Evolutionary conservation across 805 yeast genomes (phyloP).

Genomic region (Zygosaccharomyces gambellarensis): DNA sequence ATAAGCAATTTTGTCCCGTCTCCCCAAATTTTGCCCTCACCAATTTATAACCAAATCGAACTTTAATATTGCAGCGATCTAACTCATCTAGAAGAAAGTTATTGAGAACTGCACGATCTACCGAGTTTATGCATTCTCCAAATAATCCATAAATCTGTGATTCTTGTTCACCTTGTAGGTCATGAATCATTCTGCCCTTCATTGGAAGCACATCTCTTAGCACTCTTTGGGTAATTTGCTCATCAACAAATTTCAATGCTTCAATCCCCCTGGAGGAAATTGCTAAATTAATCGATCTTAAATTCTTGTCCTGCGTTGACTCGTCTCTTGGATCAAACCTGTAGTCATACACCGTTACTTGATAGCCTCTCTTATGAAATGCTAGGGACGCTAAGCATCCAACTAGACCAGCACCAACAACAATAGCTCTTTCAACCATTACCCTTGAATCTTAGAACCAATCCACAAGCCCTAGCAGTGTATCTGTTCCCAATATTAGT

Average conservation of each 20-base stretch:
- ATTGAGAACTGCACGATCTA: slow-evolving; percentile 71
- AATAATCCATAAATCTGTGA: slow-evolving; percentile 73
- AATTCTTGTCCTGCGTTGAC: slow-evolving; percentile 35
- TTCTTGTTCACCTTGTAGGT: slow-evolving; percentile 53
- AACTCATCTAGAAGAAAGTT: slow-evolving; percentile 59
- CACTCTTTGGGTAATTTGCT: slow-evolving; percentile 50
- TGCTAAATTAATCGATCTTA: slow-evolving; percentile 79
- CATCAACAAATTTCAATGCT: slow-evolving; percentile 61
- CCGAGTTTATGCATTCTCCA: slow-evolving; percentile 82
- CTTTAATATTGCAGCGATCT: slow-evolving; percentile 42
- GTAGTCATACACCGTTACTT: slow-evolving; percentile 67
- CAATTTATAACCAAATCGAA: slow-evolving; percentile 56
- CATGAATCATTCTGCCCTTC: slow-evolving; percentile 89
- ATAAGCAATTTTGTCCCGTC: slow-evolving; percentile 22
- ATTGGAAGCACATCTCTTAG: slow-evolving; percentile 68
- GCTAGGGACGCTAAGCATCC: slow-evolving; percentile 85
- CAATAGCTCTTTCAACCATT: slow-evolving; percentile 40
- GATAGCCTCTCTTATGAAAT: slow-evolving; percentile 62
- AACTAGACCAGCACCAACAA: slow-evolving; percentile 88
- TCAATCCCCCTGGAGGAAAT: slow-evolving; percentile 79
- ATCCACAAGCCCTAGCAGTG: background rate
- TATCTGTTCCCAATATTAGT: background rate
- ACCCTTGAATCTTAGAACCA: background rate
- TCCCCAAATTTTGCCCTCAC: slow-evolving; percentile 36
- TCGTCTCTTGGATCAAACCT: slow-evolving; percentile 59